Conservation (phyloP, 108 stramenopile genomes). For the Pseudonitzschia multiseries region DNA sequence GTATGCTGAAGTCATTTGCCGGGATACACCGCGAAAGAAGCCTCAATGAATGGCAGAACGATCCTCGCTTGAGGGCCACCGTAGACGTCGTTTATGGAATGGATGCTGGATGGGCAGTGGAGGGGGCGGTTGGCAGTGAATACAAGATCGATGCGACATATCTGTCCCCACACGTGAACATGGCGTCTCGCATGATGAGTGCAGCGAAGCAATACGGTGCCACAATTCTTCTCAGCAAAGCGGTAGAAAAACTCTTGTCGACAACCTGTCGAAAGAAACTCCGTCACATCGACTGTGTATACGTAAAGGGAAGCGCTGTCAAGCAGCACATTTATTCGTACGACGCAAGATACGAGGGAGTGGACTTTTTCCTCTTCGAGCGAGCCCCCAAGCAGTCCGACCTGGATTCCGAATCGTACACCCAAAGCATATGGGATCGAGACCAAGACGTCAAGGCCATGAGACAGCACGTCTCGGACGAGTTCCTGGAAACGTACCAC, state of each 20-base stretch:
- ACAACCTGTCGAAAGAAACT: conserved; percentile 56
- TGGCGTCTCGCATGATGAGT: conserved; percentile 93
- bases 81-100: conserved; percentile 89
- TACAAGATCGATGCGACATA: conserved; percentile 96
- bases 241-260: conserved; percentile 70
- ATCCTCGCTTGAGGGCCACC: conserved; percentile 45
- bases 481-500: conserved; percentile 68
- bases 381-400: conserved; percentile 73
- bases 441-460: conserved; percentile 85
- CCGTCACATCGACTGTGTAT: conserved; percentile 75
- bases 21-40: conserved; percentile 76
- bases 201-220: conserved; percentile 89
- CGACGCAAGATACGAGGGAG: conserved; percentile 72
- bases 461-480: conserved; percentile 72
- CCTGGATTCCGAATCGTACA: conserved; percentile 69
- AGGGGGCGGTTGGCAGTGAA: conserved; percentile 91
- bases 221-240: conserved; percentile 55
- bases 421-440: conserved; percentile 62
- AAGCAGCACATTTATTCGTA: conserved; percentile 80
- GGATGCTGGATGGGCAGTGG: conserved; percentile 96
- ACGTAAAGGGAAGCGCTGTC: conserved; percentile 82
- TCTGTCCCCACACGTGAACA: conserved; percentile 94
- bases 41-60: conserved; percentile 66
- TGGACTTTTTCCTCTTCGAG: conserved; percentile 74
- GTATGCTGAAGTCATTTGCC: conserved; percentile 80